Base-by-base conservation (phyloP, 768 basidiomycete genomes). In the Suillus weaverae region DNA sequence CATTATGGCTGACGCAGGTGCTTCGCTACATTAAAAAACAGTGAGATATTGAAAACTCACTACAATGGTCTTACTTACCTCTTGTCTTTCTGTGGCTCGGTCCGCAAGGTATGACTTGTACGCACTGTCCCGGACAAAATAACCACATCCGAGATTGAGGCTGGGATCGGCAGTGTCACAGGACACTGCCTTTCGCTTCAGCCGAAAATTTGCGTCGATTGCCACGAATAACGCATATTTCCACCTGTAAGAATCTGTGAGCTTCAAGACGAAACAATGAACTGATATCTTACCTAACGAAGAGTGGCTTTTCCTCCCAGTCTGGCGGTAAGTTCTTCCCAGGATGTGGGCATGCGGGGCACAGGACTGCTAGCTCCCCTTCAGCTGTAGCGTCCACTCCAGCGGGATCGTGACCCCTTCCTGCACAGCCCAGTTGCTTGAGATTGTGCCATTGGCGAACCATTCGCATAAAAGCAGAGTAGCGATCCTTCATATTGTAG, bases 191-290 rank as follows among this genome's bases (percentile, higher is more conserved):
- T 68, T 63, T 3, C 68, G 63, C 57, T 75, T 76, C 20, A 77
- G 66, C 2, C 77, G 65, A 61, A 78, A 78, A 64, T 77, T 77
- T 1, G 74, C 74, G 62, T 77, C 76, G 3, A 78, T 71, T 0
- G 70, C 70, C 3, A 77, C 54, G 60, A 74, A 73, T 11, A 72
- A 53, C 2, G 43, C 51, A 60, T 72, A 70, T 8, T 74, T 30
- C 72, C 75, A 78, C 59, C 76, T 77, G 56, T 22, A 22, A n/a
- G 5, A 13, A 32, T 10, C 2, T 18, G 14, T 55, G 36, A 36
- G 54, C 30, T 7, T 55, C 16, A 55, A 32, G 11, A 32, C 22
- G 50, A 22, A 51, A 8, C 6, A 13, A 9, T 51, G n/a, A 51
- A 5, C 5, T 8, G 13, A 32, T 32, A 51, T 32, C 59, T 10